Evolutionary conservation across 2,329 filamentous ascomycete genomes (phyloP).

Genomic region (Zymoseptoria tritici): DNA sequence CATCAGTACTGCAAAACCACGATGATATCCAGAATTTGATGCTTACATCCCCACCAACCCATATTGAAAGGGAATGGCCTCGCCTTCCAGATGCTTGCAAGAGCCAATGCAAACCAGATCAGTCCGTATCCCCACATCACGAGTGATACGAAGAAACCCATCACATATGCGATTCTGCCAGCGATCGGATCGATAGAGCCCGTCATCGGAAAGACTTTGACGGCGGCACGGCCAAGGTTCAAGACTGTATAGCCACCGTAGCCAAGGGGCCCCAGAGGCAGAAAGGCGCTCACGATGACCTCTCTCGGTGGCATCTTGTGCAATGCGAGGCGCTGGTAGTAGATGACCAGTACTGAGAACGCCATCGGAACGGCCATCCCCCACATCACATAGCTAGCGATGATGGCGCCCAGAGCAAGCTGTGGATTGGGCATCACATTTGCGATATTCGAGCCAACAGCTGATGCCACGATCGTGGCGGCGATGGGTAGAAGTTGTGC

Average conservation of each 20-base stretch:
- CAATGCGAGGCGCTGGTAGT: constrained; percentile 61
- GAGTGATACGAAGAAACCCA: constrained; percentile 47
- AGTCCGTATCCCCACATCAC: constrained; percentile 50
- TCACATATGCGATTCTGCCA: constrained; percentile 42
- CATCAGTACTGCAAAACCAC: neutral
- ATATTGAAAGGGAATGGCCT: constrained; percentile 52
- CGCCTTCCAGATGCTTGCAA: constrained; percentile 33
- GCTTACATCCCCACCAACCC: constrained; percentile 48
- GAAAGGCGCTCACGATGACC: constrained; percentile 59
- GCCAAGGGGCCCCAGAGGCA: constrained; percentile 57
- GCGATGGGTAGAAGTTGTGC: constrained; percentile 59
- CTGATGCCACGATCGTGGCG: constrained; percentile 57
- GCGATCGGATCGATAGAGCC: constrained; percentile 32
- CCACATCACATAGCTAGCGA: constrained; percentile 63
- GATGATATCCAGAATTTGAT: neutral
- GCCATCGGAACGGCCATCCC: constrained; percentile 56
- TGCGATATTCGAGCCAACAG: constrained; percentile 56
- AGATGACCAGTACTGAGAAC: constrained; percentile 57
- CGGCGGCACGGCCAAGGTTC: constrained; percentile 17
- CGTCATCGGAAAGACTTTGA: constrained; percentile 17
- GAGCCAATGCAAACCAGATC: constrained; percentile 41
- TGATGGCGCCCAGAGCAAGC: constrained; percentile 54
- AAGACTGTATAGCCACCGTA: constrained; percentile 52
- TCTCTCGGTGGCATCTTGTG: constrained; percentile 60
- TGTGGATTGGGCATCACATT: constrained; percentile 46